These are phyloP conservation scores for Ilex asprella DNA, from an alignment of 257 asterid species.

Conservation along the genomic window DNA sequence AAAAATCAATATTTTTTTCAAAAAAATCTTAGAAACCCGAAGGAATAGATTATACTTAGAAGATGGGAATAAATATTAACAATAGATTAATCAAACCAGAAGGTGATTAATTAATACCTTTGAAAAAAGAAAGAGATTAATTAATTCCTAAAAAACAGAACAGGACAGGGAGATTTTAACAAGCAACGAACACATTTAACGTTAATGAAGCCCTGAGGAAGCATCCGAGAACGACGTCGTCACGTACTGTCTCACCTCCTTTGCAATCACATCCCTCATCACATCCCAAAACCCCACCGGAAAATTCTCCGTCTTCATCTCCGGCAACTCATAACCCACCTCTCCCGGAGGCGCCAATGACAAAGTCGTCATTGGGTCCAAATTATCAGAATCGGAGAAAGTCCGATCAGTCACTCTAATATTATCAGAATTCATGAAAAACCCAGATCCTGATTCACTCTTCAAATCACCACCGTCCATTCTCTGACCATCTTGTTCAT, in stretches of 20 bases:
- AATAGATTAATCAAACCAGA: too few relatives aligned
- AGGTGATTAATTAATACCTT: too few relatives aligned
- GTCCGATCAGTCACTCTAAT: background rate
- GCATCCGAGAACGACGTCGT: conserved; percentile 51
- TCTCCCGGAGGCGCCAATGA: conserved; percentile 75
- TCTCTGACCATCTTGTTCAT: conserved; percentile 1
- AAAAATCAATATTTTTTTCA: too few relatives aligned
- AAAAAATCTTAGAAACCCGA: too few relatives aligned
- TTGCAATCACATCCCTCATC: conserved; percentile 68
- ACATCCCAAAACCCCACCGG: conserved; percentile 69
- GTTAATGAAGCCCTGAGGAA: conserved; percentile 48
- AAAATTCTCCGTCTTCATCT: conserved; percentile 24
- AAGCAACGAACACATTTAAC: conserved; percentile 1
- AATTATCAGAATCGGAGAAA: conserved; percentile 22
- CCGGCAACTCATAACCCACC: conserved; percentile 18
- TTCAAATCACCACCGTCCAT: conserved; percentile 11
- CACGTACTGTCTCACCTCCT: conserved; percentile 68
- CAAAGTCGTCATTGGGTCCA: conserved; percentile 66
- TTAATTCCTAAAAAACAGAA: too few relatives aligned
- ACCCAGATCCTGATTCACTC: conserved; percentile 13
- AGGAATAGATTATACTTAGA: too few relatives aligned
- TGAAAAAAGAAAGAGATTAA: too few relatives aligned
- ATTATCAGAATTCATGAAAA: conserved; percentile 2
- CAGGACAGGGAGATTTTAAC: background rate
- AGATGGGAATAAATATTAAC: too few relatives aligned